Percentiles rank a stretch among this genome's conserved stretches.
Conservation (phyloP, 1,139 yeast species). For the Debaryomyces coudertii region DNA sequence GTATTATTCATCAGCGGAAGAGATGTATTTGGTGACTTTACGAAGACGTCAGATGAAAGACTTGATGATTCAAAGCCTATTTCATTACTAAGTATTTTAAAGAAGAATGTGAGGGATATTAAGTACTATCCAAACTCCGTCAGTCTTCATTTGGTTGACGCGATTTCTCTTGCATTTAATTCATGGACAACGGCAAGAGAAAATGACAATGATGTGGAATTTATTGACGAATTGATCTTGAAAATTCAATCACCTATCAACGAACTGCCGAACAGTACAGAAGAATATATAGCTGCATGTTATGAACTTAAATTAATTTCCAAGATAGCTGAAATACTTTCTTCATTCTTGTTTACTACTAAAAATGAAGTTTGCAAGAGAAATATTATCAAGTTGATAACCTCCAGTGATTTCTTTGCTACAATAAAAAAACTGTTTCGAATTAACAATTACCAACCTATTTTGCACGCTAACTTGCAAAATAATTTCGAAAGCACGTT, state of each 20-base stretch:
- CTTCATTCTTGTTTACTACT: conserved; percentile 69
- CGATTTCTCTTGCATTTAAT: conserved; percentile 65
- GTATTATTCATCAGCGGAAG: conserved; percentile 76
- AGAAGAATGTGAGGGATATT: conserved; percentile 56
- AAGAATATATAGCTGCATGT: conserved; percentile 45
- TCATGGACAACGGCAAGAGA: conserved; percentile 68
- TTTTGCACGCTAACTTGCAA: conserved; percentile 33
- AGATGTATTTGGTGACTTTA: conserved; percentile 49
- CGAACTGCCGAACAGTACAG: conserved; percentile 25
- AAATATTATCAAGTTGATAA: conserved; percentile 49
- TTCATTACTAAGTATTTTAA: conserved; percentile 60
- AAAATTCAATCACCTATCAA: conserved; percentile 30
- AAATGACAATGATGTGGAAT: conserved; percentile 49
- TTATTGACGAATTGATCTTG: conserved; percentile 53
- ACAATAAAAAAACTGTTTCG: conserved; percentile 34
- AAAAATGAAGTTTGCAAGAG: conserved; percentile 42
- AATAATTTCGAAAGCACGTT: conserved; percentile 51
- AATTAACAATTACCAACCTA: conserved; percentile 21
- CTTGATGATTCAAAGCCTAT: conserved; percentile 28
- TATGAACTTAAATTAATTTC: conserved; percentile 63
- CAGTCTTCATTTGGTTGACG: conserved; percentile 61
- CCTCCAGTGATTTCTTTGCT: conserved; percentile 37
- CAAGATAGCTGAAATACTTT: conserved; percentile 73
- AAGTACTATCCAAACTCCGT: conserved; percentile 60
- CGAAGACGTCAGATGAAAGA: conserved; percentile 23